phyloP scores from a whole-genome alignment of 768 basidiomycete species.

The Termitomyces sp. region DNA sequence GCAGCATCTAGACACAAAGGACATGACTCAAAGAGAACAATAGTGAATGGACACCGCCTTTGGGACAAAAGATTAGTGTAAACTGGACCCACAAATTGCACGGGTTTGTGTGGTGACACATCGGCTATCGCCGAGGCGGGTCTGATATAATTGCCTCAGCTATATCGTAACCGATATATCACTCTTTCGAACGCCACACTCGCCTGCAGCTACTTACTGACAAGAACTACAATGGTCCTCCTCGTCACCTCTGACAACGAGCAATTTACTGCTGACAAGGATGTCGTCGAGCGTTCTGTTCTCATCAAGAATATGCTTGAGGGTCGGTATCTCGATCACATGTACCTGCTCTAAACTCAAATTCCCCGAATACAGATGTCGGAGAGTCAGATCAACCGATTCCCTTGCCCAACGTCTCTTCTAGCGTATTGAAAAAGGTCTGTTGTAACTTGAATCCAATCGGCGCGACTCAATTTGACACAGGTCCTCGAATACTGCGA shows the following conservation, averaged over 20 bases:
- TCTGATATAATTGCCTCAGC: constrained; percentile 24
- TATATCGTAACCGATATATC: constrained; percentile 1
- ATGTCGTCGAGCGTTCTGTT: constrained; percentile 91
- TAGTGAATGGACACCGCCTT: background rate
- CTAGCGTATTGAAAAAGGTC: constrained; percentile 90
- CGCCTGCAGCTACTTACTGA: constrained; percentile 9
- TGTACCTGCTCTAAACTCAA: constrained; percentile 5
- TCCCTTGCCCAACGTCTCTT: constrained; percentile 90
- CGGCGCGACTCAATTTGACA: background rate
- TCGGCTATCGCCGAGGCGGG: constrained; percentile 35
- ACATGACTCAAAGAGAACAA: constrained; percentile 25
- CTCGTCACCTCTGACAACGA: constrained; percentile 96
- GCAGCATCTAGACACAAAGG: constrained; percentile 42
- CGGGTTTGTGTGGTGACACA: background rate
- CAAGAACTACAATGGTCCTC: constrained; percentile 56
- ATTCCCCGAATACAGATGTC: constrained; percentile 53
- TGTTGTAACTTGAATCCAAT: background rate
- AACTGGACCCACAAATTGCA: background rate
- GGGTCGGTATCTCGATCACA: constrained; percentile 42
- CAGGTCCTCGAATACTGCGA: constrained; percentile 99
- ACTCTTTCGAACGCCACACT: constrained; percentile 14
- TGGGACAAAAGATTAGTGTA: constrained; percentile 3
- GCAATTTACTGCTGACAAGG: constrained; percentile 87
- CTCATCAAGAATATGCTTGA: constrained; percentile 99
- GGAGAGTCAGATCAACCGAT: constrained; percentile 94